Evolutionary conservation across 2,329 filamentous ascomycete genomes (phyloP), one percentile per base, ranked within the genome.

Genomic region (Botrytis paeoniae): DNA sequence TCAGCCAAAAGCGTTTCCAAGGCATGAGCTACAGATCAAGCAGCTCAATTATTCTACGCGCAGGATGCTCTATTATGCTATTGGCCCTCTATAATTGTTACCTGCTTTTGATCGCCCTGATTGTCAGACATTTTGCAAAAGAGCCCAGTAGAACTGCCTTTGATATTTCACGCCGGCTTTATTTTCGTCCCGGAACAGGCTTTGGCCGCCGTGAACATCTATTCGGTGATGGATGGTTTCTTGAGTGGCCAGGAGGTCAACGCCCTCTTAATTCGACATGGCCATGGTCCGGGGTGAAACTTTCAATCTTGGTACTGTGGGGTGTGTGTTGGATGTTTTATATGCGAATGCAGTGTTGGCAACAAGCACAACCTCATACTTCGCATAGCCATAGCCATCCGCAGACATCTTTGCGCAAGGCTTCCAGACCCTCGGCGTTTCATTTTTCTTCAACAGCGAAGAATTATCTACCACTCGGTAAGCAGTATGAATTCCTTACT

Each of bases 251-350:
- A 39, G 65, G 74, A 73, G 75, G 75, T 14, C 73, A 74, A 66
- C 77, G 72, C 41, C 77, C 75, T 45, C 63, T 78, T 41, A 76
- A 77, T 64, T 78, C 78, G 32, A 78, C 76, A 64, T 79, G 77
- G 77, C 77, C 75, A 37, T 78, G 77, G 75, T 73, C 74, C 69
- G 76, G 76, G 35, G 74, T 77, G 6, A 78, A 76, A 69, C 75
- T 76, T 39, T 77, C 76, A n/a, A 66, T 79, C 45, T 60, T 78
- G 57, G 75, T 78, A 32, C 68, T 79, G 39, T 79, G 76, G 76
- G 77, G 76, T 32, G 75, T 78, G 18, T 79, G 76, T 60, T 78
- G 77, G 77, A 78, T 77, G 76, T 78, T 78, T 65, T 74, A 74
- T 71, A 76, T 77, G 64, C 72, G 71, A 71, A 35, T 51, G 9